These are phyloP conservation scores for Peronospora destructor DNA, from an alignment of 352 stramenopile species.

Conservation along the genomic window DNA sequence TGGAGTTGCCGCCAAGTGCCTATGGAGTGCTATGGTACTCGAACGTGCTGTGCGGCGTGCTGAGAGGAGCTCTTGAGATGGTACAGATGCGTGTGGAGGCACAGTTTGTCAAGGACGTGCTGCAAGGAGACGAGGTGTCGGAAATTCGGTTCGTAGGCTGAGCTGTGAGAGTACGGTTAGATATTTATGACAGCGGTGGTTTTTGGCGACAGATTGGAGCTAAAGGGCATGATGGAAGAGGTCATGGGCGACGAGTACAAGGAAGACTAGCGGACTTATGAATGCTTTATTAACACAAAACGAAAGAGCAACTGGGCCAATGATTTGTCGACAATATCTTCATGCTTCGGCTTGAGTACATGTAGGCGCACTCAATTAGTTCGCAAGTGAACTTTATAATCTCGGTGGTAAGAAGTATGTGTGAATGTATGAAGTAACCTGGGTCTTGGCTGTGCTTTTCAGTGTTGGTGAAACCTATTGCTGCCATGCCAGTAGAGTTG, in stretches of 20 bases:
- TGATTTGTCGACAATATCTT: background rate
- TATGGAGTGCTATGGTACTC: slow-evolving; percentile 92
- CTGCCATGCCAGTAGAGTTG: too few species aligned
- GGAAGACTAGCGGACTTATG: slow-evolving; percentile 43
- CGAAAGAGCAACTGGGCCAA: background rate
- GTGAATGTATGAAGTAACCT: too few species aligned
- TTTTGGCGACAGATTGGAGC: slow-evolving; percentile 42
- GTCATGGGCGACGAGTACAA: slow-evolving; percentile 87
- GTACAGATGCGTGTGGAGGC: slow-evolving; percentile 84
- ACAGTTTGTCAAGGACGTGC: slow-evolving; percentile 78
- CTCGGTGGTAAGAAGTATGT: too few species aligned
- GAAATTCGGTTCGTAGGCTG: slow-evolving; percentile 55
- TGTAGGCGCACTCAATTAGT: background rate
- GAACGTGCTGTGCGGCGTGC: slow-evolving; percentile 94
- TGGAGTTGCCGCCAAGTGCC: slow-evolving; percentile 83
- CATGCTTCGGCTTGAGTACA: background rate
- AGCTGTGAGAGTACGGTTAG: background rate
- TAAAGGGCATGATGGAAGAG: slow-evolving; percentile 88
- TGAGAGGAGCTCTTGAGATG: slow-evolving; percentile 95
- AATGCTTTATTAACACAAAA: background rate
- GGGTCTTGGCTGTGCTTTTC: too few species aligned
- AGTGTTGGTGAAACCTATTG: too few species aligned
- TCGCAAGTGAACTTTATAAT: too few species aligned
- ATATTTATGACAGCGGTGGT: background rate
- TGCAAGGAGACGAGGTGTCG: slow-evolving; percentile 82